phyloP scores from a whole-genome alignment of 2,329 filamentous ascomycete species.

The Pyrenochaeta sp. region DNA sequence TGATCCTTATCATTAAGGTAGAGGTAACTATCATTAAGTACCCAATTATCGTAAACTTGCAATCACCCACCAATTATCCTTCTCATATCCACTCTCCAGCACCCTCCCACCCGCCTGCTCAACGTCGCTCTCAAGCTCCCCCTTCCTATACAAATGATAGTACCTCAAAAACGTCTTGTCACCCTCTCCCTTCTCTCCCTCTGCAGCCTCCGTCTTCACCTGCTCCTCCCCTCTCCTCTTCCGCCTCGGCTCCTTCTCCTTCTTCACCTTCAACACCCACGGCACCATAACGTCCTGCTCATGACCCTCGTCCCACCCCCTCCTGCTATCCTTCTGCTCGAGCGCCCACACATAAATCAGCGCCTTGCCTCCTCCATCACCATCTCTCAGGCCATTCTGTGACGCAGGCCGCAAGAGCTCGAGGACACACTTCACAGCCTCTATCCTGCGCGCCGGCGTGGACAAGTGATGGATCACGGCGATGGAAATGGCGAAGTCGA shows the following conservation, averaged over 20 bases:
- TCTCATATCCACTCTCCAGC: slow-evolving; percentile 86
- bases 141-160: slow-evolving; percentile 89
- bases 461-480: slow-evolving; percentile 95
- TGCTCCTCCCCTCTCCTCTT: slow-evolving; percentile 15
- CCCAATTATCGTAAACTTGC: slow-evolving; percentile 38
- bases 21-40: not conserved
- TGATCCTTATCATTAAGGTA: no score
- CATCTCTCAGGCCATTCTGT: not conserved
- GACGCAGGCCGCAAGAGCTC: slow-evolving; percentile 61
- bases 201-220: slow-evolving; percentile 18
- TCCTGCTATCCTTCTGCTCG: slow-evolving; percentile 84
- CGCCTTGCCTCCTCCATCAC: slow-evolving; percentile 64
- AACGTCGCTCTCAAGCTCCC: slow-evolving; percentile 86
- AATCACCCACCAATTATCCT: slow-evolving; percentile 98
- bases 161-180: slow-evolving; percentile 81
- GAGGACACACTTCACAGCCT: slow-evolving; percentile 76
- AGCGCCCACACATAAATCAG: slow-evolving; percentile 95
- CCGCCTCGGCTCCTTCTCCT: slow-evolving; percentile 34
- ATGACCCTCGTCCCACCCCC: slow-evolving; percentile 85
- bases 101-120: slow-evolving; percentile 75
- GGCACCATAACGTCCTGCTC: slow-evolving; percentile 94
- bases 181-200: no score
- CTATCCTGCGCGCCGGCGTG: slow-evolving; percentile 73
- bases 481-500: slow-evolving; percentile 93
- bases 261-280: slow-evolving; percentile 74